phyloP scores from a whole-genome alignment of 176 grass and related monocot species.

The Raddia distichophylla region DNA sequence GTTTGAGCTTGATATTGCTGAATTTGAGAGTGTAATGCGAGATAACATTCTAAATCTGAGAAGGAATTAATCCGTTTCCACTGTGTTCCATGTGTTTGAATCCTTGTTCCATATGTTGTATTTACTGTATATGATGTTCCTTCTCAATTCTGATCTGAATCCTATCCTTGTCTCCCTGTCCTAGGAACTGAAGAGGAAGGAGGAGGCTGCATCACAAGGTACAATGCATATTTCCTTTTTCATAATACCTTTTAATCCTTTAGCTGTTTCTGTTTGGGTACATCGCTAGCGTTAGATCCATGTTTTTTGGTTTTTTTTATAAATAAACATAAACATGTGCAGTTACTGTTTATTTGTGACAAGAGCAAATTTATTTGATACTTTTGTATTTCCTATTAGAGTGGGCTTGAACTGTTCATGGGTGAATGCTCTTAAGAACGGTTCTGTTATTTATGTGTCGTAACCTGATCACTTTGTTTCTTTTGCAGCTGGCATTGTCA shows the following conservation, averaged over 20 bases:
- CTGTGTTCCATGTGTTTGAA: not conserved
- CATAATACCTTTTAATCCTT: not conserved
- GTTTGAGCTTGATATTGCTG: slow-evolving; percentile 19
- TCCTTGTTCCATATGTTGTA: slow-evolving; percentile 10
- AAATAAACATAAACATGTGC: not conserved
- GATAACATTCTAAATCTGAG: slow-evolving; percentile 11
- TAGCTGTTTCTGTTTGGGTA: slow-evolving; percentile 19
- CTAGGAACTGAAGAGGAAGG: slow-evolving; percentile 91
- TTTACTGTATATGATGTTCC: slow-evolving; percentile 14
- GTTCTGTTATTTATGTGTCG: not conserved
- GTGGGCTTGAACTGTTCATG: slow-evolving; percentile 7
- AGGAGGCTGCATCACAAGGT: slow-evolving; percentile 87
- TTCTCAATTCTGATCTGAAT: slow-evolving; percentile 22
- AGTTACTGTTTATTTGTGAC: not conserved
- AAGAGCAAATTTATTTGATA: slow-evolving; percentile 17
- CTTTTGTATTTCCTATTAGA: not conserved
- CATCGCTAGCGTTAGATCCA: slow-evolving; percentile 10
- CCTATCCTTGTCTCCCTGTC: not conserved
- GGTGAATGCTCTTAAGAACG: not conserved
- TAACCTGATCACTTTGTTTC: slow-evolving; percentile 35
- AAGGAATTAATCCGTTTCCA: not conserved
- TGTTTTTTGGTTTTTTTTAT: not conserved
- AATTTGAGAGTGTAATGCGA: not conserved
- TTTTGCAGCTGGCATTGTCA: slow-evolving; percentile 86
- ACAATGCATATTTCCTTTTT: slow-evolving; percentile 18